Evolutionary conservation across 768 basidiomycete species (phyloP), one percentile per base, ranked within the genome.

Genomic region (Amanita jacksonii): DNA sequence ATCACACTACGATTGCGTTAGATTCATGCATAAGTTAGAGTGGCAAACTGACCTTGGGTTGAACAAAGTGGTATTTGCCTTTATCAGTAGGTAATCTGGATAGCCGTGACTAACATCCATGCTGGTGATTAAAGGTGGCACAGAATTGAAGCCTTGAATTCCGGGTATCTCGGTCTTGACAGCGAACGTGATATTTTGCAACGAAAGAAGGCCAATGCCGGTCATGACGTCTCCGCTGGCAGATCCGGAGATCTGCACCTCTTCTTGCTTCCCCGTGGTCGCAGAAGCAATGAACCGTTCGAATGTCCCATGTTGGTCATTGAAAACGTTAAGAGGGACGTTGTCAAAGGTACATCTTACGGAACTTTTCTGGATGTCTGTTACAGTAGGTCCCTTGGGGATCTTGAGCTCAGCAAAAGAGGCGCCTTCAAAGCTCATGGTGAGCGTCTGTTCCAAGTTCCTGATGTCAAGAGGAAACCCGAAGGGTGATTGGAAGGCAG

Each of bases 71-170:
- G 76, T 74, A 34, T 73, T 63, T 10, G 75, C 74, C 52, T 70
- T 82, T 62, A 86, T 84, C 39, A 84, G 66, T n/a, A 86, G 64
- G 56, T 69, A 78, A 53, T 79, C 71, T 0, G 74, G 46, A 62
- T 73, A 85, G 5, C 83, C 83, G 41, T 77, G 80, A 31, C 71
- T 74, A 20, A 85, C 81, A 49, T 85, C 81, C 39, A 85, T 61
- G 49, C 72, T 65, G 31, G 63, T 64, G 9, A 85, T 71, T 3
- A 66, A 65, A 2, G 74, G 72, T 8, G 80, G 81, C 46, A 67
- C 70, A 22, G 76, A 62, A 48, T 70, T 64, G 45, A 86, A 65
- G 20, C 81, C 82, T 57, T 82, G 77, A 42, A 86, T 53, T 32
- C 83, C 82, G 2, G 66, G 66, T 32, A 86, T 75, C 1, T 65